Evolutionary conservation across 2,329 filamentous ascomycete genomes (phyloP).

Genomic region (Lecanosticta acicola): DNA sequence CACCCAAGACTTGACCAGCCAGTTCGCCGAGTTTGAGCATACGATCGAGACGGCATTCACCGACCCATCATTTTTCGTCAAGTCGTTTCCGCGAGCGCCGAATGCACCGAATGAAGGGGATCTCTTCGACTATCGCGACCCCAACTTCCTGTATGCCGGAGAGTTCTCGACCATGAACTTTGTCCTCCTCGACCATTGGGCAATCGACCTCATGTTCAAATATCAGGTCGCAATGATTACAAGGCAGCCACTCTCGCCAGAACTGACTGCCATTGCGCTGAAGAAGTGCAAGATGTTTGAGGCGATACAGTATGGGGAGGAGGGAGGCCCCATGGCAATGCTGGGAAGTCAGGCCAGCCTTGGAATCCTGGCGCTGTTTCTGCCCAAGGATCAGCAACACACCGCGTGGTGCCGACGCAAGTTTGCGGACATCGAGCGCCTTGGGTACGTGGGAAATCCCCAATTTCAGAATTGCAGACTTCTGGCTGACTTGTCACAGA

Average conservation of each 20-base stretch:
- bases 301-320: slow-evolving; percentile 66
- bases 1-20: slow-evolving; percentile 41
- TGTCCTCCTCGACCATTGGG: slow-evolving; percentile 69
- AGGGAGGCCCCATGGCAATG: slow-evolving; percentile 63
- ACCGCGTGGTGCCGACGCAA: slow-evolving; percentile 74
- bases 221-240: slow-evolving; percentile 59
- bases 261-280: slow-evolving; percentile 59
- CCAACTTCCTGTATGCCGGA: slow-evolving; percentile 63
- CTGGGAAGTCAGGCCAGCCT: slow-evolving; percentile 70
- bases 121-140: slow-evolving; percentile 68
- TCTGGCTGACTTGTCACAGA: slow-evolving; percentile 42
- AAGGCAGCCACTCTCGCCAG: slow-evolving; percentile 43
- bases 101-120: slow-evolving; percentile 47
- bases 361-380: slow-evolving; percentile 68
- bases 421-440: slow-evolving; percentile 69
- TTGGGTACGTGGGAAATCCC: slow-evolving; percentile 57
- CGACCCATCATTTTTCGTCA: slow-evolving; percentile 58
- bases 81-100: slow-evolving; percentile 53
- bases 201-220: slow-evolving; percentile 73
- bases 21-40: slow-evolving; percentile 45
- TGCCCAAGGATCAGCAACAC: slow-evolving; percentile 69
- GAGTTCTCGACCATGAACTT: slow-evolving; percentile 70
- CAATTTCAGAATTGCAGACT: neutral
- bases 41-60: slow-evolving; percentile 58
- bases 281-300: slow-evolving; percentile 74